These are phyloP conservation scores for Lipomyces kockii DNA, from an alignment of 805 yeast species.

Conservation along the genomic window DNA sequence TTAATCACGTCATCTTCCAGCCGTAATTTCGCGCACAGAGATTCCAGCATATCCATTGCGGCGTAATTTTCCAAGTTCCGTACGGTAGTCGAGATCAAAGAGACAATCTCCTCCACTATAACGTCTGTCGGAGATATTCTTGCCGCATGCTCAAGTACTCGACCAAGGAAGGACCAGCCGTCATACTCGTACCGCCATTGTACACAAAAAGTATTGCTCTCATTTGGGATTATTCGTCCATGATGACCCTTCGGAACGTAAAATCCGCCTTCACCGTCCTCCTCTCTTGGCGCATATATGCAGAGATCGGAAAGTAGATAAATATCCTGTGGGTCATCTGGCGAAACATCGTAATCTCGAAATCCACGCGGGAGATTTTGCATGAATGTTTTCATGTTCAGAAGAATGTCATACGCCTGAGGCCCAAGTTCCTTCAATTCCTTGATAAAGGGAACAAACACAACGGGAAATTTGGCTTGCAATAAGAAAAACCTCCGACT, in stretches of 20 bases:
- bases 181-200: conserved; percentile 74
- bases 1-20: conserved; percentile 64
- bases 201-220: conserved; percentile 50
- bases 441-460: conserved; percentile 63
- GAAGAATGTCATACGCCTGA: conserved; percentile 66
- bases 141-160: conserved; percentile 68
- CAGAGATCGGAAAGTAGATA: conserved; percentile 55
- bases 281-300: conserved; percentile 62
- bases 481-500: conserved; percentile 15
- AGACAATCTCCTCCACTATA: conserved; percentile 55
- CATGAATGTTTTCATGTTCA: conserved; percentile 65
- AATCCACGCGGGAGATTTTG: conserved; percentile 50
- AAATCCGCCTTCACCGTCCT: conserved; percentile 51
- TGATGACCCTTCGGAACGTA: conserved; percentile 61
- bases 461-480: conserved; percentile 65
- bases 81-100: conserved; percentile 56
- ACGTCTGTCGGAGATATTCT: conserved; percentile 47
- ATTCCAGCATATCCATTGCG: conserved; percentile 49
- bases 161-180: conserved; percentile 88
- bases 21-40: conserved; percentile 48
- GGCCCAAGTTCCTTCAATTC: conserved; percentile 63
- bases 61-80: conserved; percentile 48
- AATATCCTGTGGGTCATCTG: conserved; percentile 58
- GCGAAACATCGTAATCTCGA: conserved; percentile 50
- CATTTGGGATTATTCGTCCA: conserved; percentile 69